These are phyloP conservation scores for Pyrenophora teres DNA, from an alignment of 2,329 filamentous ascomycete species.

Conservation along the genomic window DNA sequence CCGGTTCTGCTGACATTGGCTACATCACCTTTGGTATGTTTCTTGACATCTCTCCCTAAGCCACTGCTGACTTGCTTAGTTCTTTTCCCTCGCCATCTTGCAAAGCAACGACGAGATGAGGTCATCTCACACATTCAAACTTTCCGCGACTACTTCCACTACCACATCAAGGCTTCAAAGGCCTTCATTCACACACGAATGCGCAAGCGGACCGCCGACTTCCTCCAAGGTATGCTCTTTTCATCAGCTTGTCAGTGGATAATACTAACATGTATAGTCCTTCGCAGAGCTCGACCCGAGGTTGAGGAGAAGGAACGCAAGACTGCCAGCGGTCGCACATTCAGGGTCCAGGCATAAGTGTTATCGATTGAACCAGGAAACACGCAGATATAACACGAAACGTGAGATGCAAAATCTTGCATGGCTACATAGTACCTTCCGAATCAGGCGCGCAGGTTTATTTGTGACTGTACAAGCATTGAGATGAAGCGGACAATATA, in stretches of 20 bases:
- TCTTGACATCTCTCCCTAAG: conserved; percentile 21
- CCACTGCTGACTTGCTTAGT: conserved; percentile 59
- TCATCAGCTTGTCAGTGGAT: background rate
- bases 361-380: background rate
- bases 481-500: background rate
- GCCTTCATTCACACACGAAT: conserved; percentile 98
- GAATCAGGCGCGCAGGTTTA: background rate
- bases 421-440: background rate
- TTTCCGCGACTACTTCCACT: conserved; percentile 99
- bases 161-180: conserved; percentile 99
- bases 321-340: conserved; percentile 94
- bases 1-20: conserved; percentile 82
- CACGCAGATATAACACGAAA: background rate
- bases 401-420: background rate
- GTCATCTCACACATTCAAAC: conserved; percentile 99
- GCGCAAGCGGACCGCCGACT: conserved; percentile 96
- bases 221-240: conserved; percentile 78
- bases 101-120: conserved; percentile 84
- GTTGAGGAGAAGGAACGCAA: conserved; percentile 97
- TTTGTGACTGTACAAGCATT: background rate
- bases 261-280: conserved; percentile 64
- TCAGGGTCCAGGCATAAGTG: conserved; percentile 64
- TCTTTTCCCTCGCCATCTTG: conserved; percentile 92
- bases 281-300: conserved; percentile 92
- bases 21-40: conserved; percentile 93